These are phyloP conservation scores for Ogataea neopini DNA, from an alignment of 805 yeast genomes.

Conservation along the genomic window DNA sequence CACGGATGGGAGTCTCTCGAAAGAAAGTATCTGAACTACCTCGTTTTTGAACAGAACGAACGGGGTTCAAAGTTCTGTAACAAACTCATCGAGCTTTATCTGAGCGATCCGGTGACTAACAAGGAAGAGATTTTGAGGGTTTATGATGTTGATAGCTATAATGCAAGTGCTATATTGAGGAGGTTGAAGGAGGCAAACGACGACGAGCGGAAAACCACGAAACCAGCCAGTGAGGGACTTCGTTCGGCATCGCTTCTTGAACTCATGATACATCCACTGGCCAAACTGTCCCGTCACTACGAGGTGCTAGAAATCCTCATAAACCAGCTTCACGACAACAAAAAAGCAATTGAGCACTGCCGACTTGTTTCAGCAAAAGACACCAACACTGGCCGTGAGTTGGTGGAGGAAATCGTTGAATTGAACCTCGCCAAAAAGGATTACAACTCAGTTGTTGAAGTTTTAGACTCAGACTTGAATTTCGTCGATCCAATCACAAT, in stretches of 20 bases:
- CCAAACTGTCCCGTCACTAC: slow-evolving; percentile 58
- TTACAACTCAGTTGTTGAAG: slow-evolving; percentile 31
- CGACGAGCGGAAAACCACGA: no score
- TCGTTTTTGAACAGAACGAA: slow-evolving; percentile 44
- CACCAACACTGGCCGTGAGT: slow-evolving; percentile 39
- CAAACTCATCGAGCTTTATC: slow-evolving; percentile 46
- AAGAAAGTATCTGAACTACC: slow-evolving; percentile 52
- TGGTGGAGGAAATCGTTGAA: slow-evolving; percentile 53
- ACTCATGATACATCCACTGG: slow-evolving; percentile 58
- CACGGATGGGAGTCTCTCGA: slow-evolving; percentile 30
- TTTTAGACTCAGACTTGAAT: slow-evolving; percentile 26
- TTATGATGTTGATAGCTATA: slow-evolving; percentile 37
- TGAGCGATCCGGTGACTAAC: slow-evolving; percentile 30
- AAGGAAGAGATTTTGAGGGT: slow-evolving; percentile 38
- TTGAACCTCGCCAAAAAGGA: slow-evolving; percentile 31
- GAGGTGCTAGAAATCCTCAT: slow-evolving; percentile 64
- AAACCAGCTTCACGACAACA: slow-evolving; percentile 55
- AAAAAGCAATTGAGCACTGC: slow-evolving; percentile 64
- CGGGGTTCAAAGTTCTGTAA: slow-evolving; percentile 42
- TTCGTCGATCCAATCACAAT: slow-evolving; percentile 37
- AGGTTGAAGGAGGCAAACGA: no score
- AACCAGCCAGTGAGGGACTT: no score
- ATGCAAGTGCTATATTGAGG: slow-evolving; percentile 37
- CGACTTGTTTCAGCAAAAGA: slow-evolving; percentile 43
- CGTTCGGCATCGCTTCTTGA: no score